These are phyloP conservation scores for Podosphaera xanthii DNA, from an alignment of 2,329 filamentous ascomycete genomes.

Conservation along the genomic window DNA sequence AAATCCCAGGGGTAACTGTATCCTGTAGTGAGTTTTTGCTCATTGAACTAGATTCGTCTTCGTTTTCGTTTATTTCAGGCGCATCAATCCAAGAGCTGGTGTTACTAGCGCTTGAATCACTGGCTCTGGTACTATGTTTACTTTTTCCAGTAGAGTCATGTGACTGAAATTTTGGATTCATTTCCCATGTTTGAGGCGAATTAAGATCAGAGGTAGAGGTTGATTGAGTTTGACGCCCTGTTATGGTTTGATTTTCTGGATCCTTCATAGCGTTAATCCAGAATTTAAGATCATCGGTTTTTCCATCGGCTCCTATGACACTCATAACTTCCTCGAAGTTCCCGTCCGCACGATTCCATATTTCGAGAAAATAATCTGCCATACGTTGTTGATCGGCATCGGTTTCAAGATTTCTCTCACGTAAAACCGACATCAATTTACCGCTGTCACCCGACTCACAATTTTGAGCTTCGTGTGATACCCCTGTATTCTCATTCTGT, in stretches of 20 bases:
- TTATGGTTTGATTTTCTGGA: constrained; percentile 4
- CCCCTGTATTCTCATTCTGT: constrained; percentile 6
- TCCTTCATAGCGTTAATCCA: constrained; percentile 31
- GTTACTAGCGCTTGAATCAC: background rate
- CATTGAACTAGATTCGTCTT: background rate
- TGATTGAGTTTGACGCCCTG: background rate
- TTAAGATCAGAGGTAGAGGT: background rate
- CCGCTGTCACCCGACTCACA: background rate
- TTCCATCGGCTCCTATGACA: constrained; percentile 37
- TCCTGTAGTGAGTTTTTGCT: too few species aligned
- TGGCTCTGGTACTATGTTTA: background rate
- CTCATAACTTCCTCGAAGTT: constrained; percentile 33
- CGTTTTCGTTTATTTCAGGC: too few species aligned
- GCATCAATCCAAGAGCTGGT: background rate
- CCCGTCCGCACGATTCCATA: constrained; percentile 35
- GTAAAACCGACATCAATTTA: too few species aligned
- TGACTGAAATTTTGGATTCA: constrained; percentile 1
- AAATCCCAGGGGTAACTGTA: background rate
- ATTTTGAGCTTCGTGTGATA: constrained; percentile 3
- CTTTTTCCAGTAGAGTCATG: background rate
- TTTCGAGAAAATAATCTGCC: constrained; percentile 25
- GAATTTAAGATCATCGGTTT: constrained; percentile 33
- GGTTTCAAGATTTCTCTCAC: constrained; percentile 4
- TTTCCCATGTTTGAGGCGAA: too few species aligned
- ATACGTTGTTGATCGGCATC: constrained; percentile 12